Conservation (phyloP, 2,329 filamentous ascomycete genomes). For the Lasiodiplodia theobromae region DNA sequence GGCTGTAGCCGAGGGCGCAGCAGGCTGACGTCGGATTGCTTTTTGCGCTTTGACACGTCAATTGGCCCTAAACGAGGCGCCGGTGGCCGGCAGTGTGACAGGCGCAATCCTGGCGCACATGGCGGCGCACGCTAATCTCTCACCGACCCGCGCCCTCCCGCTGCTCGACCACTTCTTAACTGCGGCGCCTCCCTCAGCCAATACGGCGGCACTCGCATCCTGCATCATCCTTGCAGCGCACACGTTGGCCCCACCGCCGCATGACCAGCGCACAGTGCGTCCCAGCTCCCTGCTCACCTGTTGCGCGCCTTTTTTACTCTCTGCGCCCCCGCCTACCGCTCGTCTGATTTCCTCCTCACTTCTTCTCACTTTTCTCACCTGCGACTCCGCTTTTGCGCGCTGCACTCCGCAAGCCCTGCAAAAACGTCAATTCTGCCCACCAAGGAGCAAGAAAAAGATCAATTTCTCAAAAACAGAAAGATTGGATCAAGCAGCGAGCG, state of each 20-base stretch:
- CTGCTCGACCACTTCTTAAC: constrained; percentile 28
- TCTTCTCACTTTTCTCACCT: constrained; percentile 21
- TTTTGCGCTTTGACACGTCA: constrained; percentile 29
- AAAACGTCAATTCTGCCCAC: background rate
- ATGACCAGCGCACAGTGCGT: constrained; percentile 29
- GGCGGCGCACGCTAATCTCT: constrained; percentile 30
- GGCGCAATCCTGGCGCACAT: constrained; percentile 23
- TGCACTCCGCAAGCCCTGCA: constrained; percentile 1
- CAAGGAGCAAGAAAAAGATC: constrained; percentile 21
- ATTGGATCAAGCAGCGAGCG: constrained; percentile 36
- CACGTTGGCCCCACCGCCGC: constrained; percentile 29
- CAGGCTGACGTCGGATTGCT: constrained; percentile 25
- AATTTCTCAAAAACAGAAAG: constrained; percentile 8
- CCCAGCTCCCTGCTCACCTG: constrained; percentile 28
- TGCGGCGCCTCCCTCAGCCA: constrained; percentile 29
- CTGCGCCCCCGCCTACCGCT: constrained; percentile 22
- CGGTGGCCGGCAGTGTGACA: constrained; percentile 27
- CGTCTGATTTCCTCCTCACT: constrained; percentile 8
- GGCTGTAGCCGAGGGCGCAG: constrained; percentile 22
- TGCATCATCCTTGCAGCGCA: constrained; percentile 27
- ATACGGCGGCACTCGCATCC: constrained; percentile 6
- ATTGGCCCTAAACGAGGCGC: constrained; percentile 25
- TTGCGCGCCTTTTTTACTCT: constrained; percentile 27
- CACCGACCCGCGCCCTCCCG: constrained; percentile 29
- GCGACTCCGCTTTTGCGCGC: constrained; percentile 3